phyloP scores from a whole-genome alignment of 495 filamentous ascomycete genomes.

The Penicillium lagena region DNA sequence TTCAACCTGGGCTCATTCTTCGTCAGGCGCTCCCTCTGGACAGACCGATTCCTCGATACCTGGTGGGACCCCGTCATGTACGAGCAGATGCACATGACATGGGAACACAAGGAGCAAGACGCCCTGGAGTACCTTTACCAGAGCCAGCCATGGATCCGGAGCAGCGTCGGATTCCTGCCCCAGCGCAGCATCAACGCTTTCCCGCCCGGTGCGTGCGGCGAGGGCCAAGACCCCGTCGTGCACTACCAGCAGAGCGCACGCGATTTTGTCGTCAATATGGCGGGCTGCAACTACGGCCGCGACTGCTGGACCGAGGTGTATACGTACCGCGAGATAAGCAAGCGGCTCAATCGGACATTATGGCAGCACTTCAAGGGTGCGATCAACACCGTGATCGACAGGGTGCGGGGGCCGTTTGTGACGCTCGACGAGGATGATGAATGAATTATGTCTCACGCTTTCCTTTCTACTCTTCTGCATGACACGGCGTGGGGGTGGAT shows the following conservation, averaged over 20 bases:
- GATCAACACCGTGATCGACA: constrained; percentile 17
- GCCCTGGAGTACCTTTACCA: constrained; percentile 88
- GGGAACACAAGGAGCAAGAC: constrained; percentile 98
- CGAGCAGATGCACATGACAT: constrained; percentile 98
- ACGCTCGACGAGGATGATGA: neutral
- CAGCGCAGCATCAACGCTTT: constrained; percentile 94
- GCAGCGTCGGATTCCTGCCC: constrained; percentile 80
- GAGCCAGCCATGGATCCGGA: constrained; percentile 88
- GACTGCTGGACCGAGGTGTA: constrained; percentile 99
- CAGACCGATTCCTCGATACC: constrained; percentile 85
- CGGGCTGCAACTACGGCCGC: constrained; percentile 90
- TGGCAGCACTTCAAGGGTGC: constrained; percentile 59
- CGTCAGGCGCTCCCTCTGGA: constrained; percentile 75
- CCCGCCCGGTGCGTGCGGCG: constrained; percentile 81
- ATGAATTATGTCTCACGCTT: constrained; percentile 1
- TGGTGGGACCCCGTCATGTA: constrained; percentile 99
- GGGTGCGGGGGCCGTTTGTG: constrained; percentile 5
- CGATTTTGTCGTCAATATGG: constrained; percentile 99
- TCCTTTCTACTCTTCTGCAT: neutral
- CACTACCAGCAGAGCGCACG: constrained; percentile 82
- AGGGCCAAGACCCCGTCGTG: constrained; percentile 63
- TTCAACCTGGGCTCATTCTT: constrained; percentile 99
- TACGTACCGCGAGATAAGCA: constrained; percentile 81
- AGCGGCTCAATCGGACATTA: constrained; percentile 70
- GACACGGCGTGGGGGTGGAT: neutral